Evolutionary conservation across 2,329 filamentous ascomycete genomes (phyloP).

Genomic region (Immersiporthe knoxdaviesiana): DNA sequence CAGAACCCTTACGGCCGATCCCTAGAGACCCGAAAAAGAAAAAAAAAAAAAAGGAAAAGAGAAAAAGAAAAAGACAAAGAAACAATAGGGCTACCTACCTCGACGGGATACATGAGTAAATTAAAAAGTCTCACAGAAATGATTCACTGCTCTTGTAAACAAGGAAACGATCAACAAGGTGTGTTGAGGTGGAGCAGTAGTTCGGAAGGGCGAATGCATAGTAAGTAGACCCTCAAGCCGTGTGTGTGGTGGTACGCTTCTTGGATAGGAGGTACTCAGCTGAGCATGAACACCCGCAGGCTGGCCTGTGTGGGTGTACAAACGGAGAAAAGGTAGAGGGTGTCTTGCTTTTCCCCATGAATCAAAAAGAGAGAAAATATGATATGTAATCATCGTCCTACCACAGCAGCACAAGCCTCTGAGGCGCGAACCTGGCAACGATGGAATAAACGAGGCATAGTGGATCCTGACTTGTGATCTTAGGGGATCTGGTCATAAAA

Average conservation of each 20-base stretch:
- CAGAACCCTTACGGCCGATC: neutral
- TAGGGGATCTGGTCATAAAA: constrained; percentile 12
- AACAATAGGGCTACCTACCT: neutral
- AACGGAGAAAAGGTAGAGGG: neutral
- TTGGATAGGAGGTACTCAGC: neutral
- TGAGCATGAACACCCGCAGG: neutral
- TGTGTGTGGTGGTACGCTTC: no score
- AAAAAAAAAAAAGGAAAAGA: neutral
- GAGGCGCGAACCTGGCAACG: neutral
- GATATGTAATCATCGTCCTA: neutral
- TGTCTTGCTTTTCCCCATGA: neutral
- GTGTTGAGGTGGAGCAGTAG: neutral
- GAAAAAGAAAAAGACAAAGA: neutral
- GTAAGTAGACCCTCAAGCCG: neutral
- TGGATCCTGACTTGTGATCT: constrained; percentile 6
- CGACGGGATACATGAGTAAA: neutral
- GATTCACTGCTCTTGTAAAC: neutral
- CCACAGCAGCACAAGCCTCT: neutral
- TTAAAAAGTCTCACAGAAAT: neutral
- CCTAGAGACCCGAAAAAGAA: neutral
- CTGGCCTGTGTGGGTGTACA: neutral
- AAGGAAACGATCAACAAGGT: neutral
- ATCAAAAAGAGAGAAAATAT: no score
- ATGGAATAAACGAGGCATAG: neutral
- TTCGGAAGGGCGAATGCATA: neutral